These are phyloP conservation scores for Parathielavia appendiculata DNA, from an alignment of 495 filamentous ascomycete species.

Conservation along the genomic window DNA sequence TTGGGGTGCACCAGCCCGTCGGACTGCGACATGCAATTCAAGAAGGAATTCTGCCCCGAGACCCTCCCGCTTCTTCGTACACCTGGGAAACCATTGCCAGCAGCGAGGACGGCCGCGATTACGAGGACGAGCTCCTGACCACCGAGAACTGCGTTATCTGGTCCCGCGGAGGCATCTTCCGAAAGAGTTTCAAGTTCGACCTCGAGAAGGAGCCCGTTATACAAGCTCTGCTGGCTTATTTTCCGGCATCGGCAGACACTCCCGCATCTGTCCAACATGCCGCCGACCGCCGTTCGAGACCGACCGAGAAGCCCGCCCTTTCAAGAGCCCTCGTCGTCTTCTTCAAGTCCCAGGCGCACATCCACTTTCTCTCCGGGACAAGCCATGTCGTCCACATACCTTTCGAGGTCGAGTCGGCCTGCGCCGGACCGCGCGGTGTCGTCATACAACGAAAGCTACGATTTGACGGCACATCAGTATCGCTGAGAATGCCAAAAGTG, in stretches of 20 bases:
- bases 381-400: slow-evolving; percentile 90
- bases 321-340: slow-evolving; percentile 80
- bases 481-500: slow-evolving; percentile 49
- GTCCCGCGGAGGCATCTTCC: slow-evolving; percentile 81
- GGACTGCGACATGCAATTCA: slow-evolving; percentile 76
- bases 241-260: slow-evolving; percentile 53
- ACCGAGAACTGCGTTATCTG: slow-evolving; percentile 82
- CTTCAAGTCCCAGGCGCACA: slow-evolving; percentile 85
- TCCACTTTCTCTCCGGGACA: slow-evolving; percentile 83
- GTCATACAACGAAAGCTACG: slow-evolving; percentile 72
- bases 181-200: slow-evolving; percentile 81
- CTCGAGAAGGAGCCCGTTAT: slow-evolving; percentile 77
- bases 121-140: slow-evolving; percentile 80
- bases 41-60: slow-evolving; percentile 67
- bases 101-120: slow-evolving; percentile 41
- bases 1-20: slow-evolving; percentile 82
- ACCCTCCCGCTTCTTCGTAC: slow-evolving; percentile 64
- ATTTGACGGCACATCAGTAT: slow-evolving; percentile 37
- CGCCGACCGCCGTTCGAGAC: slow-evolving; percentile 5
- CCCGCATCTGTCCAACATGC: not conserved
- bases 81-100: slow-evolving; percentile 58
- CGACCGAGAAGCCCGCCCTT: slow-evolving; percentile 29
- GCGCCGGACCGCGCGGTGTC: slow-evolving; percentile 73
- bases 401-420: slow-evolving; percentile 85
- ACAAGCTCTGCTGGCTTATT: slow-evolving; percentile 80